These are phyloP conservation scores for Xanthoceras sorbifolium DNA, from an alignment of 345 rosid species.

Conservation along the genomic window DNA sequence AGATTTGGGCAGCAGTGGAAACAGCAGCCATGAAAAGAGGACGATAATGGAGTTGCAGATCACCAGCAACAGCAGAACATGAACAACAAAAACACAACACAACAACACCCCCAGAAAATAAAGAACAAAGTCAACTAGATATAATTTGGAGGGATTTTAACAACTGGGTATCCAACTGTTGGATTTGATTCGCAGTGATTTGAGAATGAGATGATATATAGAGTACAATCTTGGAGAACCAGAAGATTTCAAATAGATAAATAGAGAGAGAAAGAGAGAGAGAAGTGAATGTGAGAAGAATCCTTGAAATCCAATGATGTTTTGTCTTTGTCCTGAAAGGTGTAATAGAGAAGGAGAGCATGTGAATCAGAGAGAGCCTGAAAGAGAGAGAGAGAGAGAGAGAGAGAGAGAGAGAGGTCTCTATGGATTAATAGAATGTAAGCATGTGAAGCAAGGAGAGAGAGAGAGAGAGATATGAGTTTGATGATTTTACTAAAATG, in stretches of 20 bases:
- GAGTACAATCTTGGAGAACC: constrained; percentile 39
- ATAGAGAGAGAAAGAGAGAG: constrained; percentile 15
- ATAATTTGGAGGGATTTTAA: not conserved
- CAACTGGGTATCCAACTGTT: constrained; percentile 34
- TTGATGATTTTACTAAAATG: constrained; percentile 29
- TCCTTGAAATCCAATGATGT: constrained; percentile 38
- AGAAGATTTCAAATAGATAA: constrained; percentile 19
- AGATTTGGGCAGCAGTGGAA: constrained; percentile 41
- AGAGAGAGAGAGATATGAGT: not conserved
- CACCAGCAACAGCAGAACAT: constrained; percentile 29
- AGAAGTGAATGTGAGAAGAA: constrained; percentile 24
- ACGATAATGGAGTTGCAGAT: not conserved
- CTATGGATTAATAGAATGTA: constrained; percentile 37
- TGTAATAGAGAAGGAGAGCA: constrained; percentile 21
- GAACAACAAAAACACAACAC: constrained; percentile 13
- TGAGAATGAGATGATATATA: constrained; percentile 49
- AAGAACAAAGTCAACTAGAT: constrained; percentile 11
- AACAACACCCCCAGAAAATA: constrained; percentile 22
- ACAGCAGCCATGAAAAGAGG: constrained; percentile 62
- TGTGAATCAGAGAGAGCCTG: constrained; percentile 21
- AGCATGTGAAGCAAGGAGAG: constrained; percentile 40
- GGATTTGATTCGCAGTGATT: constrained; percentile 36
- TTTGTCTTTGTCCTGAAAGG: constrained; percentile 45
- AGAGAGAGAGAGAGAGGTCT: constrained; percentile 17
- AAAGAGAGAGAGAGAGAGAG: constrained; percentile 21